Base-by-base conservation (phyloP, 768 basidiomycete species). In the Termitomyces sp. region DNA sequence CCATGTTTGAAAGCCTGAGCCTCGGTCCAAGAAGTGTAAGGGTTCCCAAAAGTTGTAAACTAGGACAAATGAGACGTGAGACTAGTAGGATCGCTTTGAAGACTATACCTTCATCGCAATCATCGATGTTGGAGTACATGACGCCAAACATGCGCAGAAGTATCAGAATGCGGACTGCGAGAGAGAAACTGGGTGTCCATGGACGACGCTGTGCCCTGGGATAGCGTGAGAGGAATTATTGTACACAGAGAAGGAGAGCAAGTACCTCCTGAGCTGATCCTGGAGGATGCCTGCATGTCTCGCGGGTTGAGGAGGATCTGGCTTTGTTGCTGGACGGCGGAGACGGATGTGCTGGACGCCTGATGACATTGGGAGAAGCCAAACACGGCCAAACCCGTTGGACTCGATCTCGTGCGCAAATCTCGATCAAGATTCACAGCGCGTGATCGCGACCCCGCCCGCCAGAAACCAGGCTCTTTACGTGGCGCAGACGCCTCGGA, bases 31-130 rank as follows among this genome's bases (percentile, higher is more conserved):
- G 67, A 94, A 95, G 73, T 99, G 97, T 16, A 99, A 75, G 20
- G 97, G 97, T 68, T 98, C 97, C 93, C 93, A 98, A 72, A 97
- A 99, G 73, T 99, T 99, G 81, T 87, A 99, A 13, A 97, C 97
- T 99, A 54, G 32, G 22, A 52, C 52, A 26, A 28, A 60, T 53
- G 14, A 54, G 52, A 46, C 22, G 41, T 9, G n/a, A 28, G 18
- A n/a, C 13, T 9, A 18, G 20, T 38, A 30, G 8, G 7, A 47
- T 10, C 3, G 28, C 30, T 33, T 14, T 14, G 26, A 33, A 48
- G 48, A 16, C 38, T 38, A 36, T 54, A 94, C 96, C 94, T 84
- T 99, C 97, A 67, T 99, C 97, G 61, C 97, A 98, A 68, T 98
- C 97, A 65, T 87, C 84, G 56, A 96, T 91, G 63, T 93, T 93